A percentile compares a stretch with the other conserved stretches of the same genome.
Evolutionary conservation across 2,329 filamentous ascomycete genomes (phyloP).

Genomic region (Colletotrichum lini): DNA sequence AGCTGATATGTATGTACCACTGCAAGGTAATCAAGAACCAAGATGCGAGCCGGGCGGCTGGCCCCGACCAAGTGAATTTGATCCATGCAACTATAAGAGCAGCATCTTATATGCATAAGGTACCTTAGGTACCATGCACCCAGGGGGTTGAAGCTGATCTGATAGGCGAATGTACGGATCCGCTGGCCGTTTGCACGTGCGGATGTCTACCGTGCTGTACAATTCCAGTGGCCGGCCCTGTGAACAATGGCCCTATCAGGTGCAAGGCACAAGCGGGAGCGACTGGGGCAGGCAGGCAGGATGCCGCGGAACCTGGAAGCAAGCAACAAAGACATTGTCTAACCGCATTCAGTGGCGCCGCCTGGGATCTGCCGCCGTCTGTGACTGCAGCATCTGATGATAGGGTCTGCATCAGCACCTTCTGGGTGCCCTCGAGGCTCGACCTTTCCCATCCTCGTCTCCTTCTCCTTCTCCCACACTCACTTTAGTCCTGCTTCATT

Average conservation of each 20-base stretch:
- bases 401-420: slow-evolving; percentile 5
- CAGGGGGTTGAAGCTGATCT: too few relatives aligned
- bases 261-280: slow-evolving; percentile 9
- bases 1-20: too few relatives aligned
- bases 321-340: slow-evolving; percentile 7
- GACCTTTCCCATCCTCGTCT: not conserved
- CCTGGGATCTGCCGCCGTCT: slow-evolving; percentile 11
- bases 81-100: too few relatives aligned
- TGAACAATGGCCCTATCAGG: too few relatives aligned
- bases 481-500: not conserved
- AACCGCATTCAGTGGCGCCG: slow-evolving; percentile 17
- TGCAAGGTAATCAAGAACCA: too few relatives aligned
- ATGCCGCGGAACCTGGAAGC: not conserved
- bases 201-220: too few relatives aligned
- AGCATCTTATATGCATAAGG: too few relatives aligned
- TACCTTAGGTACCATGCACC: too few relatives aligned
- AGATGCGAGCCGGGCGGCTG: not conserved
- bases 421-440: not conserved
- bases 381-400: slow-evolving; percentile 8
- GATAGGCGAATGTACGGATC: too few relatives aligned
- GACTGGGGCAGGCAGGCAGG: not conserved
- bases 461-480: not conserved
- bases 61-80: not conserved
- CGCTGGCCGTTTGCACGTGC: too few relatives aligned
- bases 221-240: too few relatives aligned